Conservation (phyloP, 192 early-diverging fungal species). For the Diversispora eburnea region DNA sequence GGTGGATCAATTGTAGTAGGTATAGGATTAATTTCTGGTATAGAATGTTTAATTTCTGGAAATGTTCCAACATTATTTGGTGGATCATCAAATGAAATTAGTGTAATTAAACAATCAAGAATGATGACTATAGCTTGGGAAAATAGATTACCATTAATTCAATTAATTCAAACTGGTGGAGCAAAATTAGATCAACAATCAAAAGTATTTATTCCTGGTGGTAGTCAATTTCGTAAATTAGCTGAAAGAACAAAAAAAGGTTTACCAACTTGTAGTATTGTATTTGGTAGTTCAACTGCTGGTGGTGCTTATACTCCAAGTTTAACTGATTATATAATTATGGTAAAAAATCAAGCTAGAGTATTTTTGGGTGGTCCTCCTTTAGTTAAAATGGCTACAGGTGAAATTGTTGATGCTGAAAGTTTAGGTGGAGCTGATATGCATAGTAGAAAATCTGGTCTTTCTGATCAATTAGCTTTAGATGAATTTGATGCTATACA, state of each 20-base stretch:
- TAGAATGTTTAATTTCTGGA: slow-evolving; percentile 55
- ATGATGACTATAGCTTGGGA: slow-evolving; percentile 53
- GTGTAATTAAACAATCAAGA: slow-evolving; percentile 51
- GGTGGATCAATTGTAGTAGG: slow-evolving; percentile 63
- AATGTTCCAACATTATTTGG: slow-evolving; percentile 59
- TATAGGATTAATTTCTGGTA: slow-evolving; percentile 59
- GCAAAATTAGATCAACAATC: slow-evolving; percentile 66
- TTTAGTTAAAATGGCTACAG: slow-evolving; percentile 66
- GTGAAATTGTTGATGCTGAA: slow-evolving; percentile 62
- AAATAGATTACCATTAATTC: slow-evolving; percentile 56
- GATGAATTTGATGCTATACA: slow-evolving; percentile 61
- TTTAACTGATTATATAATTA: slow-evolving; percentile 63
- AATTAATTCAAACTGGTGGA: slow-evolving; percentile 59
- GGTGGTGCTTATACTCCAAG: slow-evolving; percentile 64
- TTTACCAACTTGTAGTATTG: slow-evolving; percentile 58
- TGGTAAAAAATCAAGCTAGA: slow-evolving; percentile 67
- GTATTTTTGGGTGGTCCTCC: slow-evolving; percentile 69
- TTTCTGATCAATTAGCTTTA: slow-evolving; percentile 59
- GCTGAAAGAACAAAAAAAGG: slow-evolving; percentile 56
- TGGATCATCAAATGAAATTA: slow-evolving; percentile 58
- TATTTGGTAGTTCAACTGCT: slow-evolving; percentile 66
- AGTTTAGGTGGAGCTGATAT: slow-evolving; percentile 66
- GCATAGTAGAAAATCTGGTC: slow-evolving; percentile 63
- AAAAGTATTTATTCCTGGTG: slow-evolving; percentile 62
- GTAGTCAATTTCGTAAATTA: slow-evolving; percentile 57